Evolutionary conservation across 257 asterid genomes (phyloP), one percentile per base, ranked within the genome.

Genomic region (Nyctanthes arbortristis): DNA sequence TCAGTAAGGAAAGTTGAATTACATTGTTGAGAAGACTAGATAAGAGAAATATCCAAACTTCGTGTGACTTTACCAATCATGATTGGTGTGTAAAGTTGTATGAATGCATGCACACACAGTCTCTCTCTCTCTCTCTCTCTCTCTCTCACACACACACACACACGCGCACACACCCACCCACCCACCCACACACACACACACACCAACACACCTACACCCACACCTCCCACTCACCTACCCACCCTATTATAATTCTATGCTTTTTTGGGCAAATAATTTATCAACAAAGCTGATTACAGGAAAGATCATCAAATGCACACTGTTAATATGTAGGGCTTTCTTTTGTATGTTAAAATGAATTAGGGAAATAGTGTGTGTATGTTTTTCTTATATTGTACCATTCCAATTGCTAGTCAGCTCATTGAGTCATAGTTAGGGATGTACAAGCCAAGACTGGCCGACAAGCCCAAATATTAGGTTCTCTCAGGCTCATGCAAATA

Each of bases 51-150:
- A 34, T 25, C 60, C 33, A 30, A 54, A 9, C 14, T 43, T 32
- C 45, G 9, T 1, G 49, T 18, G 56, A 45, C 33, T 35, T 43
- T 28, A 72, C 35, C 66, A 58, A 9, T 25, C 65, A 20, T 20
- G 58, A 29, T 65, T 14, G 29, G 34, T 63, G 39, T 62, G 8
- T 64, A 36, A 35, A 45, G 57, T 63, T 49, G n/a, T n/a, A n/a
- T 43, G 58, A 6, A 2, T 52, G 59, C 59, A 22, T 7, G 59
- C 30, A 52, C 14, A 52, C 11, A 52, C n/a, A n/a, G n/a, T n/a
- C n/a, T n/a, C n/a, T n/a, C n/a, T n/a, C n/a, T n/a, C n/a, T n/a
- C n/a, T n/a, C n/a, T n/a, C n/a, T n/a, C n/a, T n/a, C n/a, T n/a
- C n/a, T n/a, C n/a, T n/a, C n/a, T n/a, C n/a, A n/a, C n/a, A n/a